Evolutionary conservation across 306 rosid species (phyloP).

Genomic region (Benincasa hispida): DNA sequence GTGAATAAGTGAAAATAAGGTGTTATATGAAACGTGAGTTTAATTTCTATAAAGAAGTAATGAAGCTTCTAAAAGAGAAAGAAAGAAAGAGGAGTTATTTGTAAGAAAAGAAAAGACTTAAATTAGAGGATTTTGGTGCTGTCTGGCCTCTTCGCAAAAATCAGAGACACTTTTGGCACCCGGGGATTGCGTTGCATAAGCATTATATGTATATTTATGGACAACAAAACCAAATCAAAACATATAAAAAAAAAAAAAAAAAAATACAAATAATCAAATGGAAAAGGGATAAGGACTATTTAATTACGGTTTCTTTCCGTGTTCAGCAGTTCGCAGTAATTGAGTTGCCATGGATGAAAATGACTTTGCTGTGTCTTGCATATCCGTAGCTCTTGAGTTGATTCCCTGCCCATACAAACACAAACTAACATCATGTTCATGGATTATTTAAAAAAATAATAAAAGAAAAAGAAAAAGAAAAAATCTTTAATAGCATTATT

Average conservation of each 20-base stretch:
- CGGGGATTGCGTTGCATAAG: neutral
- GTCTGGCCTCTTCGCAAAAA: neutral
- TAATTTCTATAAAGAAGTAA: neutral
- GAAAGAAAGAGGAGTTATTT: neutral
- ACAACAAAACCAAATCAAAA: neutral
- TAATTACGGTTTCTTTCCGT: slow-evolving; percentile 22
- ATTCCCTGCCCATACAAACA: slow-evolving; percentile 38
- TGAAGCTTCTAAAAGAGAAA: neutral
- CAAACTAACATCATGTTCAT: no score
- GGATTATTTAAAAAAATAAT: no score
- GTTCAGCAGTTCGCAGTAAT: slow-evolving; percentile 50
- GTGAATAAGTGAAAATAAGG: neutral
- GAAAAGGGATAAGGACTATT: neutral
- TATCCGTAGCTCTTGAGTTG: slow-evolving; percentile 38
- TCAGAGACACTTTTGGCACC: neutral
- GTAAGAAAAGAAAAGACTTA: no score
- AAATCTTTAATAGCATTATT: no score
- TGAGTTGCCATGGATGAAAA: slow-evolving; percentile 76
- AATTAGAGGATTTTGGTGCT: neutral
- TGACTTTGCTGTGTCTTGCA: slow-evolving; percentile 73
- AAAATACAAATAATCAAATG: neutral
- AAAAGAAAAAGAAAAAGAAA: no score
- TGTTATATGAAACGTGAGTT: neutral
- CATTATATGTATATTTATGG: neutral
- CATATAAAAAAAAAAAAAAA: neutral